phyloP scores from a whole-genome alignment of 108 stramenopile species.

The Ochromonas danica region DNA sequence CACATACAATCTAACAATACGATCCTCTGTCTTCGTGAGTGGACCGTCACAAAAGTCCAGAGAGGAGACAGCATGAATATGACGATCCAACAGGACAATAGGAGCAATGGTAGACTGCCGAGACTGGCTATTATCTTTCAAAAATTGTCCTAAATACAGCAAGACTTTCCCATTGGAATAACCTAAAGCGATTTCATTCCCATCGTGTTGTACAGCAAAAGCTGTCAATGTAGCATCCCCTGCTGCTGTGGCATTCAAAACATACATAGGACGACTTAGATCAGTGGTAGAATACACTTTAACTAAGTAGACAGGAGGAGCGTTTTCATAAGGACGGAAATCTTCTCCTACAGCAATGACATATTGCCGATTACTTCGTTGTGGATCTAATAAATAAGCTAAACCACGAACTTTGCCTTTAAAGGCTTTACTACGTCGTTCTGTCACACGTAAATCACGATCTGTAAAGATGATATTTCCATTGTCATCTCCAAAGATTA shows the following conservation, averaged over 20 bases:
- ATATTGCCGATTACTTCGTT: not conserved
- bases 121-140: not conserved
- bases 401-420: constrained; percentile 2
- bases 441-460: constrained; percentile 4
- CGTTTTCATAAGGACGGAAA: not conserved
- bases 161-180: constrained; percentile 1
- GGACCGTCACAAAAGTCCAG: not conserved
- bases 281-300: not conserved
- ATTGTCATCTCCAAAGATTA: constrained; percentile 8
- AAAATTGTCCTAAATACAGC: not conserved
- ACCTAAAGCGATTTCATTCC: constrained; percentile 19
- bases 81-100: not conserved
- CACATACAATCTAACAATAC: not conserved
- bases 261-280: not conserved
- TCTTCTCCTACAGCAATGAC: constrained; percentile 19
- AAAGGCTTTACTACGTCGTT: not conserved
- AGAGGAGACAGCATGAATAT: not conserved
- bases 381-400: constrained; percentile 28
- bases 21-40: not conserved
- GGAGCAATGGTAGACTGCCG: not conserved
- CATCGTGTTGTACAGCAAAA: constrained; percentile 20
- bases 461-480: constrained; percentile 23
- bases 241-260: not conserved
- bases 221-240: not conserved
- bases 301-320: constrained; percentile 5